phyloP scores from a whole-genome alignment of 2,329 filamentous ascomycete genomes.

The Pseudocercospora ulei region DNA sequence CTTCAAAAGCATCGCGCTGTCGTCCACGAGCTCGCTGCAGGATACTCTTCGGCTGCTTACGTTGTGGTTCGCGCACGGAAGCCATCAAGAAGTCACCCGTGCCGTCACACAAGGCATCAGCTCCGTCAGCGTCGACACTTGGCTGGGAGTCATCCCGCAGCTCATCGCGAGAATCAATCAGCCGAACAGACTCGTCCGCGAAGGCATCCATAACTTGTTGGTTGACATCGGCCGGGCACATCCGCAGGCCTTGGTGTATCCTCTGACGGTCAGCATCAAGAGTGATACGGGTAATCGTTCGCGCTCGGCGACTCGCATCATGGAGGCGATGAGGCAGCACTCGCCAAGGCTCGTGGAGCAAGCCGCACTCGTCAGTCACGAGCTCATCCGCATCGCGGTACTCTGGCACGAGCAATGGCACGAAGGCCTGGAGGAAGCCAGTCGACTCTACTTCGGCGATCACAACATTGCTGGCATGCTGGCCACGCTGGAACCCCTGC shows the following conservation, averaged over 20 bases:
- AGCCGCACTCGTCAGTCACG: slow-evolving; percentile 87
- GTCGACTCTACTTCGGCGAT: slow-evolving; percentile 90
- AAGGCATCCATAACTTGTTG: slow-evolving; percentile 83
- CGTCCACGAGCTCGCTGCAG: slow-evolving; percentile 83
- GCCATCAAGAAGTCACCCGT: slow-evolving; percentile 73
- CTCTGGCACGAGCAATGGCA: slow-evolving; percentile 99
- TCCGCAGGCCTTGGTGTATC: slow-evolving; percentile 92
- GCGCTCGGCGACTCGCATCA: slow-evolving; percentile 80
- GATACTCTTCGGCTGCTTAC: slow-evolving; percentile 88
- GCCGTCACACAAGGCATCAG: slow-evolving; percentile 85
- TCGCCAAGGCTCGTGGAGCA: slow-evolving; percentile 88
- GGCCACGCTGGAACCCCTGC: slow-evolving; percentile 73
- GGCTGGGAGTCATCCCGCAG: slow-evolving; percentile 96
- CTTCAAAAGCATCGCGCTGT: slow-evolving; percentile 92
- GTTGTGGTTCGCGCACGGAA: slow-evolving; percentile 91
- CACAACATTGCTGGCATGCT: slow-evolving; percentile 98
- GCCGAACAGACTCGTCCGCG: slow-evolving; percentile 76
- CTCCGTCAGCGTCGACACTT: slow-evolving; percentile 90
- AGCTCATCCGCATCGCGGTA: slow-evolving; percentile 92
- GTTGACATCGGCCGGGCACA: slow-evolving; percentile 88
- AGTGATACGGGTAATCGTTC: slow-evolving; percentile 77
- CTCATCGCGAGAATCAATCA: slow-evolving; percentile 96
- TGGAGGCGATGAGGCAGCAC: slow-evolving; percentile 96
- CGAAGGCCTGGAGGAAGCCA: slow-evolving; percentile 93
- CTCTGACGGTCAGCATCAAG: slow-evolving; percentile 95